These are phyloP conservation scores for Coffea canephora DNA, from an alignment of 257 asterid species.

Conservation along the genomic window DNA sequence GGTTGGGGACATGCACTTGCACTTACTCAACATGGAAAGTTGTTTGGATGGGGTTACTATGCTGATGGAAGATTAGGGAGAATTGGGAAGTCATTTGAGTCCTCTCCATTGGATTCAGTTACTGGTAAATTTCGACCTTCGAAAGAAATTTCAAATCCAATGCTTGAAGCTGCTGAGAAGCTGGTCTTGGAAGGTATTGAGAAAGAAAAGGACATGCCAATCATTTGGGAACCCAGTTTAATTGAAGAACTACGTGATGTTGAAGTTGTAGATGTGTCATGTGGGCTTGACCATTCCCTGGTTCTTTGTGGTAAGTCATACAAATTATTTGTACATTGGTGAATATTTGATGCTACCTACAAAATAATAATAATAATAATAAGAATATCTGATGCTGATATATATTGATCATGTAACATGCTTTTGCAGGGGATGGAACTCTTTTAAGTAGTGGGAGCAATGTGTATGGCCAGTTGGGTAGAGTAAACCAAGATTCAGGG, in stretches of 20 bases:
- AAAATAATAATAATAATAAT: too few relatives aligned
- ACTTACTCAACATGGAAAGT: conserved; percentile 61
- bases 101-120: conserved; percentile 73
- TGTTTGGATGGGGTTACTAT: conserved; percentile 97
- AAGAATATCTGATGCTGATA: background rate
- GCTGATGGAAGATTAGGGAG: conserved; percentile 94
- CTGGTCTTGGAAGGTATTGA: conserved; percentile 66
- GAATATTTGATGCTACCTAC: background rate
- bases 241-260: conserved; percentile 54
- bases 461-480: conserved; percentile 79
- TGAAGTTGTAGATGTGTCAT: conserved; percentile 64
- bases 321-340: background rate
- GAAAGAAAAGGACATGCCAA: conserved; percentile 89
- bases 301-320: conserved; percentile 61
- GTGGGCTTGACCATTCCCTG: conserved; percentile 92
- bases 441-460: conserved; percentile 90
- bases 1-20: conserved; percentile 99
- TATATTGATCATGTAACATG: conserved; percentile 10
- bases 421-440: conserved; percentile 63
- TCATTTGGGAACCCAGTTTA: conserved; percentile 78
- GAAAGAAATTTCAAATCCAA: conserved; percentile 25
- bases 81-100: conserved; percentile 57
- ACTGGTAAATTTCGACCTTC: conserved; percentile 24
- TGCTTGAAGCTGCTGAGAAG: conserved; percentile 62
- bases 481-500: conserved; percentile 57